Evolutionary conservation across 139 green algal genomes (phyloP).

Genomic region (Desmodesmus armatus): DNA sequence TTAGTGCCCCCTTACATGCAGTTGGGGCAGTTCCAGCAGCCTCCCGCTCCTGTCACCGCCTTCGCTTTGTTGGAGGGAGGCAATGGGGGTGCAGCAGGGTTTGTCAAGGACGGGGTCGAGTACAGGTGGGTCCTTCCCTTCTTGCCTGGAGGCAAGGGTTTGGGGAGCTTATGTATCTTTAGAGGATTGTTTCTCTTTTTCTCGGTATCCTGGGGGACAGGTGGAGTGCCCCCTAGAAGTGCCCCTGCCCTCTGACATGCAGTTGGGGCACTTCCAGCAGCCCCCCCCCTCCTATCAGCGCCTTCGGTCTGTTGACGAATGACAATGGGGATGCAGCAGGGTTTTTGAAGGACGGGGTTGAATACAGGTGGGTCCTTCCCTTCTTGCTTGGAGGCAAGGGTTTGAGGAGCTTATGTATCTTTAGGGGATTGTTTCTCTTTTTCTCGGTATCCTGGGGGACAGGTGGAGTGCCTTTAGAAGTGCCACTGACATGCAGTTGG

Average conservation of each 20-base stretch:
- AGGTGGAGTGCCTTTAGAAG: slow-evolving; percentile 62
- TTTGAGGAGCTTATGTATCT: no score
- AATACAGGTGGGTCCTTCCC: slow-evolving; percentile 54
- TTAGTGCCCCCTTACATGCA: slow-evolving; percentile 67
- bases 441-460: no score
- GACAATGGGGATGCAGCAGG: slow-evolving; percentile 41
- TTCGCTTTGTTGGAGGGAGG: not conserved
- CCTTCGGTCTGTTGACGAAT: no score
- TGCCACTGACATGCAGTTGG: slow-evolving; percentile 72
- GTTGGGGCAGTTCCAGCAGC: slow-evolving; percentile 59
- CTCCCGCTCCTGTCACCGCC: not conserved
- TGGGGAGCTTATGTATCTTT: no score
- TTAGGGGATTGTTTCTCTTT: no score
- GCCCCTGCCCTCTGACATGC: slow-evolving; percentile 67
- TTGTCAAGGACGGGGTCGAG: slow-evolving; percentile 65
- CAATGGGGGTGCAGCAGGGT: slow-evolving; percentile 20
- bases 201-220: no score
- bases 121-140: slow-evolving; percentile 53
- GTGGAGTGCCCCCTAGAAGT: no score
- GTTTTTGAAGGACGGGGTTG: slow-evolving; percentile 67
- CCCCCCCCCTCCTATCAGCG: not conserved
- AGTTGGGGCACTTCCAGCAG: slow-evolving; percentile 60
- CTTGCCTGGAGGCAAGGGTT: not conserved
- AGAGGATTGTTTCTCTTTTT: no score
- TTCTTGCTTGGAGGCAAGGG: not conserved